Evolutionary conservation across 2,329 filamentous ascomycete species (phyloP).

Genomic region (Botrytis pseudocinerea): DNA sequence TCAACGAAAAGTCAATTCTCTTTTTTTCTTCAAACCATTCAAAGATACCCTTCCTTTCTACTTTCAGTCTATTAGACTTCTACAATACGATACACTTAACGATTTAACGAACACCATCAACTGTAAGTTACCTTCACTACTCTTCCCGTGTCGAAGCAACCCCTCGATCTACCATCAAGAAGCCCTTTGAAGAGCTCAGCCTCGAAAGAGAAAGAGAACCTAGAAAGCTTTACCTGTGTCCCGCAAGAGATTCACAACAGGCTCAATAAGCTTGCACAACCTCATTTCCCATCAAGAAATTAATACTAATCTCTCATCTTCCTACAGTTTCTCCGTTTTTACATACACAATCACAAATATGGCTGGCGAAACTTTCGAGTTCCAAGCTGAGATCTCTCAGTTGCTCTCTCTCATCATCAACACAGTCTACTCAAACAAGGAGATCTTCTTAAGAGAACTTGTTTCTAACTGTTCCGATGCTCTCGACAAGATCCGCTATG

Average conservation of each 20-base stretch:
- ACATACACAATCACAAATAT: slow-evolving; percentile 57
- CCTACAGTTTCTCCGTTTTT: slow-evolving; percentile 21
- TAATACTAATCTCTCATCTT: slow-evolving; percentile 4
- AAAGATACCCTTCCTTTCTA: slow-evolving; percentile 24
- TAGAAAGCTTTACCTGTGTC: too few relatives aligned
- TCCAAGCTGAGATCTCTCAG: slow-evolving; percentile 99
- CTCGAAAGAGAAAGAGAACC: neutral
- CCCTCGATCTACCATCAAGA: neutral
- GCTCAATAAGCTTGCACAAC: neutral
- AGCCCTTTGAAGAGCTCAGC: neutral
- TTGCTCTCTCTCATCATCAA: slow-evolving; percentile 99
- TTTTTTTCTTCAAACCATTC: slow-evolving; percentile 17
- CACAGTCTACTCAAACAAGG: slow-evolving; percentile 99
- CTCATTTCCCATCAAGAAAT: neutral
- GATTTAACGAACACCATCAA: slow-evolving; percentile 23
- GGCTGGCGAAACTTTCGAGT: slow-evolving; percentile 95
- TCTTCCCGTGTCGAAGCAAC: neutral
- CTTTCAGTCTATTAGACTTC: slow-evolving; percentile 19
- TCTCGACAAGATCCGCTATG: slow-evolving; percentile 99
- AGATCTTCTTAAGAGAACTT: slow-evolving; percentile 98
- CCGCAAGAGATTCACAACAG: neutral
- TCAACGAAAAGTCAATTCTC: slow-evolving; percentile 16
- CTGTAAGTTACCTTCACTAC: slow-evolving; percentile 15
- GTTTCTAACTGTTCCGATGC: slow-evolving; percentile 99
- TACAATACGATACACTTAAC: slow-evolving; percentile 19